These are phyloP conservation scores for Zymoseptoria pseudotritici DNA, from an alignment of 2,329 filamentous ascomycete species.

Conservation along the genomic window DNA sequence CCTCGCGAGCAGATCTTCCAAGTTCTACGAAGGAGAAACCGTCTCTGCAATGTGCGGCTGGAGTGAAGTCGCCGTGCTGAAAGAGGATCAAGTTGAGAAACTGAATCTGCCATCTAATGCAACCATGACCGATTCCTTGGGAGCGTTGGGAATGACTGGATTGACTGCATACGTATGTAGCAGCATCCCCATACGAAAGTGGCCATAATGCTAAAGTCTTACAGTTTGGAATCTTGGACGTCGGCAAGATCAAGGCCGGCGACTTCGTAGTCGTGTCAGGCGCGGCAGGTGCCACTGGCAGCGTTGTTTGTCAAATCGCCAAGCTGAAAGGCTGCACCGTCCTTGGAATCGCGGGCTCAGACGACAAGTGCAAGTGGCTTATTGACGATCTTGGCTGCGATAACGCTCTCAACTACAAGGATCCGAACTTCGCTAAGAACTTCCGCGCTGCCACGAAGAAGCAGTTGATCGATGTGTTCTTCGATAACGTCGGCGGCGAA, in stretches of 20 bases:
- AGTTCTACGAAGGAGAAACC: slow-evolving; percentile 29
- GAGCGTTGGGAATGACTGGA: slow-evolving; percentile 53
- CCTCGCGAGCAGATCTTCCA: slow-evolving; percentile 28
- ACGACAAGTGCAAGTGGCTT: slow-evolving; percentile 62
- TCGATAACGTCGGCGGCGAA: slow-evolving; percentile 65
- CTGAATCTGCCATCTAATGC: slow-evolving; percentile 19
- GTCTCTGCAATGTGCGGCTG: slow-evolving; percentile 31
- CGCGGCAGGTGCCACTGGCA: slow-evolving; percentile 71
- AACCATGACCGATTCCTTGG: slow-evolving; percentile 22
- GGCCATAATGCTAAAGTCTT: neutral
- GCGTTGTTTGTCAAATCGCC: slow-evolving; percentile 69
- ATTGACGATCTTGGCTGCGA: slow-evolving; percentile 59
- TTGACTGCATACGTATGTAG: slow-evolving; percentile 56
- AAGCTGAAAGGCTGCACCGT: slow-evolving; percentile 62
- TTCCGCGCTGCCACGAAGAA: slow-evolving; percentile 53
- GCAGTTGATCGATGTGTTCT: slow-evolving; percentile 53
- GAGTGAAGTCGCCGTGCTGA: slow-evolving; percentile 36
- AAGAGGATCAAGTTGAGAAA: slow-evolving; percentile 15
- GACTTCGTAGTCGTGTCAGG: slow-evolving; percentile 72
- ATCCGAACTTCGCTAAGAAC: slow-evolving; percentile 51
- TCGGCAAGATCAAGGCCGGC: slow-evolving; percentile 60
- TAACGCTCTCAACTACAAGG: slow-evolving; percentile 63
- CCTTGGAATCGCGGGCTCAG: slow-evolving; percentile 57
- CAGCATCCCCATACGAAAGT: neutral
- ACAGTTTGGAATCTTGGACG: slow-evolving; percentile 58